Evolutionary conservation across 805 yeast species (phyloP).

Genomic region (Lipomyces yamanashiensis): DNA sequence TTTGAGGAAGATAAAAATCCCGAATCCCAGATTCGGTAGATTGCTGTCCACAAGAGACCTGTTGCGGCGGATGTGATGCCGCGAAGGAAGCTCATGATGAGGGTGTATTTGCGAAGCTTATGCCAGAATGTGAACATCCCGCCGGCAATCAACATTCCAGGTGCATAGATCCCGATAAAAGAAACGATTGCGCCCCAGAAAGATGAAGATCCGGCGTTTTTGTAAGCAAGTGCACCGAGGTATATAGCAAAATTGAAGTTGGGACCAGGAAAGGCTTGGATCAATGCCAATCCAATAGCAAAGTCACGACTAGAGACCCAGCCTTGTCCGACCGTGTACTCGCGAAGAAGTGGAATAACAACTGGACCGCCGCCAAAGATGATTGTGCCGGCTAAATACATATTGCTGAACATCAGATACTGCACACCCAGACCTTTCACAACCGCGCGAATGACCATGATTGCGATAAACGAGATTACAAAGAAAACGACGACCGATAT

Average conservation of each 20-base stretch:
- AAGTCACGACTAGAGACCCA: constrained; percentile 31
- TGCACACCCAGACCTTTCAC: constrained; percentile 9
- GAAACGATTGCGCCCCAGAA: constrained; percentile 23
- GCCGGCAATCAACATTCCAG: constrained; percentile 20
- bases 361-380: constrained; percentile 34
- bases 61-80: constrained; percentile 28
- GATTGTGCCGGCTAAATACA: constrained; percentile 28
- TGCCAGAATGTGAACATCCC: constrained; percentile 23
- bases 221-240: constrained; percentile 23
- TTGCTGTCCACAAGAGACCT: constrained; percentile 24
- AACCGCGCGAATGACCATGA: constrained; percentile 18
- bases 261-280: constrained; percentile 32
- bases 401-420: constrained; percentile 21
- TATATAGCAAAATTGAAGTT: constrained; percentile 30
- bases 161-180: constrained; percentile 22
- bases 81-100: constrained; percentile 16
- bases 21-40: constrained; percentile 24
- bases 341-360: constrained; percentile 30
- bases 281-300: constrained; percentile 22
- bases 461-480: constrained; percentile 12
- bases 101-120: constrained; percentile 8
- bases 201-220: neutral
- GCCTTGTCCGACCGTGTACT: constrained; percentile 25
- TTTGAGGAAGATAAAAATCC: constrained; percentile 13
- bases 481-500: constrained; percentile 11